Evolutionary conservation across 148 eudicot species (phyloP).

Genomic region (Mesembryanthemum crystallinum): DNA sequence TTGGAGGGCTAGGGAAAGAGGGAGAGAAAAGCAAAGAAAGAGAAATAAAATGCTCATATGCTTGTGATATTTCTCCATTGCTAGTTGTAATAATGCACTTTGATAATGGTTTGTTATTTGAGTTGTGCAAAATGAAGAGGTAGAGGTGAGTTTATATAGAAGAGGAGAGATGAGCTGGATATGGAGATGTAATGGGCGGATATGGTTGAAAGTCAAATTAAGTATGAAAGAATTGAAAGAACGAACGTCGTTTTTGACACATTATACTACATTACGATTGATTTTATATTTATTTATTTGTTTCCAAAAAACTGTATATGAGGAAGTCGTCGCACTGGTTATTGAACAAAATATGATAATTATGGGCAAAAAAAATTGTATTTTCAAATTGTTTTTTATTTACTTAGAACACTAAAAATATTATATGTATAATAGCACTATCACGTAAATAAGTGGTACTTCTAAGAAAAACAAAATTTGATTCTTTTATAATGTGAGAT

Average conservation of each 20-base stretch:
- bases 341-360: no score
- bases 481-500: no score
- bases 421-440: no score
- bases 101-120: not conserved
- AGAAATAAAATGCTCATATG: slow-evolving; percentile 1
- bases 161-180: not conserved
- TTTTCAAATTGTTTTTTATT: no score
- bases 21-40: slow-evolving; percentile 8
- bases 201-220: not conserved
- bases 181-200: not conserved
- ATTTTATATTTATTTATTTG: no score
- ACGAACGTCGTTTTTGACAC: not conserved
- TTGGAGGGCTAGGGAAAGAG: slow-evolving; percentile 13
- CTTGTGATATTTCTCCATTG: not conserved
- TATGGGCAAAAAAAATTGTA: no score
- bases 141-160: slow-evolving; percentile 3
- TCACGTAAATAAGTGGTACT: no score
- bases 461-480: no score
- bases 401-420: no score
- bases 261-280: no score
- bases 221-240: not conserved
- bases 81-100: not conserved
- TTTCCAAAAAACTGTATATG: no score
- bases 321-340: no score
- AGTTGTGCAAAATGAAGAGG: not conserved